Evolutionary conservation across 192 early-diverging fungal species (phyloP), one percentile per base, ranked within the genome.

Genomic region (Dispira simplex): DNA sequence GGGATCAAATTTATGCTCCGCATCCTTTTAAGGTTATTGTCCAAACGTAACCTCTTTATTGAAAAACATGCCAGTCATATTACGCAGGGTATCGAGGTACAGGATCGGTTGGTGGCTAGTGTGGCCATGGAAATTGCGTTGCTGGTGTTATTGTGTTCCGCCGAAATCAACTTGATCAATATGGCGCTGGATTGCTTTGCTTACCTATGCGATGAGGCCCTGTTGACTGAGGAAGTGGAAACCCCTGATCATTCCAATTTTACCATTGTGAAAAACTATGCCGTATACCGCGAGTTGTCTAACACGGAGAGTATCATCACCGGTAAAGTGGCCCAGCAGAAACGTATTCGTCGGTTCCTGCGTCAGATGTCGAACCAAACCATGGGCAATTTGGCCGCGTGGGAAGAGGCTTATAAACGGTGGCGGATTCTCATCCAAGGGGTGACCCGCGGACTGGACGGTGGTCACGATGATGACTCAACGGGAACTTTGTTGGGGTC

Each of bases 401-500:
- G 87, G 86, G 87, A 90, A 67, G 90, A 93, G 64, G 76, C 87
- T 0, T 92, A 81, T 60, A 77, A 79, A 46, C 70, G 84, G 20
- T 93, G 91, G 90, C 82, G 80, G 64, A 70, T 70, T 6, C 74
- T 90, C 26, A 86, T 48, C 16, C 46, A 52, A 4, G 52, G 46
- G 44, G n/a, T 79, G 25, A 51, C 63, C 27, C 18, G 48, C 14
- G 32, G 32, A 16, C 58, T 60, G 3, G 58, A 60, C 32, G 14
- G 13, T 44, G 16, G n/a, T 20, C 54, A 20, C n/a, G 26, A 18
- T 16, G 32, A 14, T 32, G 58, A 27, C 58, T 28, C 11, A 44
- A 21, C 10, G 32, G 39, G 58, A 27, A 0, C 9, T 21, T 1
- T 14, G 12, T 18, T 27, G 32, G 58, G 58, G 10, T 8, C 1